A percentile compares a stretch with the other conserved stretches of the same genome.
Evolutionary conservation across 2,329 filamentous ascomycete genomes (phyloP).

Genomic region (Talaromyces marneffei): DNA sequence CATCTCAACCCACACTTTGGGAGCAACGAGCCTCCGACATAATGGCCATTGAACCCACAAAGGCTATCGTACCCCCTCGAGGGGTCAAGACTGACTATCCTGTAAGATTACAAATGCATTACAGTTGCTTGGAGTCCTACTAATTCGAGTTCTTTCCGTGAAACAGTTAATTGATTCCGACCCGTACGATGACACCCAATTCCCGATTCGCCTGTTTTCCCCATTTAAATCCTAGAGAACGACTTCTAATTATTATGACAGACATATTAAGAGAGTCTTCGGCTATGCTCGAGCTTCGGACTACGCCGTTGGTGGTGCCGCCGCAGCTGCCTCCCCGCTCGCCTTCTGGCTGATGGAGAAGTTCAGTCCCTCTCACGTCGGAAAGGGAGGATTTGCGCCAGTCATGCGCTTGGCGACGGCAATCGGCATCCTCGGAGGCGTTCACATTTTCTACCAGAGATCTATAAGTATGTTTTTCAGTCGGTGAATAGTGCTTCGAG

Average conservation of each 20-base stretch:
- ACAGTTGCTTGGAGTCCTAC: background rate
- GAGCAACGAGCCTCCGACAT: conserved; percentile 5
- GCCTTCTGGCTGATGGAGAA: conserved; percentile 75
- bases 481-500: background rate
- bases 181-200: conserved; percentile 59
- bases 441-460: conserved; percentile 78
- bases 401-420: conserved; percentile 73
- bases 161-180: conserved; percentile 95
- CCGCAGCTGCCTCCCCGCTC: conserved; percentile 66
- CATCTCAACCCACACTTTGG: background rate
- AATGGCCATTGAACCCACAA: conserved; percentile 36
- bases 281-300: conserved; percentile 81
- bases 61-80: conserved; percentile 65
- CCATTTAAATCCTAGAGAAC: background rate
- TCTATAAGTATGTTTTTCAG: conserved; percentile 63
- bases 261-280: conserved; percentile 85
- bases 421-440: conserved; percentile 69
- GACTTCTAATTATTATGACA: conserved; percentile 39
- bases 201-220: background rate
- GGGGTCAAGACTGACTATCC: conserved; percentile 77
- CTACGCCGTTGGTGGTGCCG: conserved; percentile 64
- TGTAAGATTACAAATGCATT: conserved; percentile 50
- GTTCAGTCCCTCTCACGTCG: conserved; percentile 76
- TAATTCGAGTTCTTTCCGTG: conserved; percentile 1
- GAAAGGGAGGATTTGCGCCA: conserved; percentile 73